Percentiles rank a stretch among this genome's conserved stretches.
Evolutionary conservation across 129 eudicot species (phyloP).

Genomic region (Flaveria robusta): DNA sequence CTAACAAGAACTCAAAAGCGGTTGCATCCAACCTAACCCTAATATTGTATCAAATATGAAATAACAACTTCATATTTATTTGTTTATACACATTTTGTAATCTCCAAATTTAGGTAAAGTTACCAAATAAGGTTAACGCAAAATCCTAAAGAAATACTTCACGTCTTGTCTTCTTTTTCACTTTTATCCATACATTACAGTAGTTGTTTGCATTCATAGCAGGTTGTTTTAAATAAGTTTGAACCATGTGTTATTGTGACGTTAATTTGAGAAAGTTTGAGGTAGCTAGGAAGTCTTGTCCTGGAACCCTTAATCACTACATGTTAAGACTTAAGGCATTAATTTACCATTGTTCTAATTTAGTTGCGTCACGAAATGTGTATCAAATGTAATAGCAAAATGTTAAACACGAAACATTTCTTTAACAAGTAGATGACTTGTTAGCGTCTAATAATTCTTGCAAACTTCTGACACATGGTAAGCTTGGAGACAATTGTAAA

Average conservation of each 20-base stretch:
- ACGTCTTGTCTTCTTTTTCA: slow-evolving; percentile 22
- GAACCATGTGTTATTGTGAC: slow-evolving; percentile 33
- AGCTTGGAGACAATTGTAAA: no score
- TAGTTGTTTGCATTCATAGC: slow-evolving; percentile 10
- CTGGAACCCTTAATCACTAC: slow-evolving; percentile 15
- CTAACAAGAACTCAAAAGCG: no score
- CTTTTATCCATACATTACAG: slow-evolving; percentile 1
- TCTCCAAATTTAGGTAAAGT: slow-evolving; percentile 10
- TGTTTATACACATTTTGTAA: neutral
- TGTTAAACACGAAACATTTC: no score
- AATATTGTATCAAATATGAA: neutral
- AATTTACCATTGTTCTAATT: no score
- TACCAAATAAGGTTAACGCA: slow-evolving; percentile 19
- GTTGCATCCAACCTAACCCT: no score
- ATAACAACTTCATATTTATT: neutral
- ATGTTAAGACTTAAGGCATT: no score
- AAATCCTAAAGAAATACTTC: neutral
- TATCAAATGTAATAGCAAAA: no score
- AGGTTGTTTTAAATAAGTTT: neutral
- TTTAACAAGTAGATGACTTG: no score
- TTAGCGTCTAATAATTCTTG: no score
- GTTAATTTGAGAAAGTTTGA: slow-evolving; percentile 33
- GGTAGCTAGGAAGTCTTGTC: slow-evolving; percentile 5
- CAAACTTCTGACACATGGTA: no score
- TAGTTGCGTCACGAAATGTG: no score